Percentiles rank a stretch among this genome's conserved stretches.
phyloP scores from a whole-genome alignment of 148 eudicot genomes.

The Diospyros kaki region DNA sequence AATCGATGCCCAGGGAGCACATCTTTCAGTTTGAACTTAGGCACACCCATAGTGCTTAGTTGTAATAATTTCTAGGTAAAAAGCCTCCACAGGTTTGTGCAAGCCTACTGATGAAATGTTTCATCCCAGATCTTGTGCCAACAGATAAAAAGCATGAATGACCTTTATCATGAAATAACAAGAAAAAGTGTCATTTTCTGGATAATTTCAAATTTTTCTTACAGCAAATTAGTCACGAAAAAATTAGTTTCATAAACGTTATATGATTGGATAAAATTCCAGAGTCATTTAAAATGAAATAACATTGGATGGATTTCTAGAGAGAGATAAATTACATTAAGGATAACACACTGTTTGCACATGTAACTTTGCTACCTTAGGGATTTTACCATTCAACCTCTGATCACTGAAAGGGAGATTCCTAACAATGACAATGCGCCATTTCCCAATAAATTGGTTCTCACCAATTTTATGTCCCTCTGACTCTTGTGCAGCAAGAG shows the following conservation, averaged over 20 bases:
- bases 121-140: slow-evolving; percentile 10
- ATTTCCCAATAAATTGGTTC: slow-evolving; percentile 67
- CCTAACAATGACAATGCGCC: slow-evolving; percentile 81
- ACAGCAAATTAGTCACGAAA: neutral
- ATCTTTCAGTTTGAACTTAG: neutral
- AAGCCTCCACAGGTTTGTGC: neutral
- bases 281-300: neutral
- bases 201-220: neutral
- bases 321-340: slow-evolving; percentile 1
- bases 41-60: neutral
- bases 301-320: neutral
- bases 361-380: slow-evolving; percentile 56
- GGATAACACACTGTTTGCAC: neutral
- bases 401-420: slow-evolving; percentile 90
- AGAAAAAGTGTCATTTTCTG: neutral
- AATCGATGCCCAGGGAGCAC: neutral
- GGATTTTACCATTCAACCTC: slow-evolving; percentile 92
- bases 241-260: neutral
- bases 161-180: neutral
- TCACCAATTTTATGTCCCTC: slow-evolving; percentile 59
- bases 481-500: slow-evolving; percentile 67
- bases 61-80: neutral
- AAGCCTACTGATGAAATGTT: neutral
- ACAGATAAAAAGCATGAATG: neutral
- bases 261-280: too few species aligned